Evolutionary conservation across 1,139 yeast genomes (phyloP).

Genomic region (Hemisphaericaspora xylanilytica): DNA sequence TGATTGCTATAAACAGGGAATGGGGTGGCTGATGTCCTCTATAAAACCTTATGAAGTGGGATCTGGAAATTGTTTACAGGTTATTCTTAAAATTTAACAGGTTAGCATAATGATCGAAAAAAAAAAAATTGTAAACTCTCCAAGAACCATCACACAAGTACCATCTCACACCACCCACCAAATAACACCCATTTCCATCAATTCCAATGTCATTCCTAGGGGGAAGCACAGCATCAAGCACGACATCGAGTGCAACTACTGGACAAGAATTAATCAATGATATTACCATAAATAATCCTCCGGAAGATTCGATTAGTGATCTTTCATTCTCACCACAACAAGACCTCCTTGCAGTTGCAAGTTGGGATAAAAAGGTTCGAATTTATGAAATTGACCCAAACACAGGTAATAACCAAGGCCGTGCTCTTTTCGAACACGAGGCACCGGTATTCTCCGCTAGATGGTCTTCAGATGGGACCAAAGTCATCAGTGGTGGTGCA

Average conservation of each 20-base stretch:
- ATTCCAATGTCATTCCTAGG: constrained; percentile 29
- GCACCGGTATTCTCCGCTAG: constrained; percentile 82
- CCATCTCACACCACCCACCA: neutral
- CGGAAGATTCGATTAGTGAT: constrained; percentile 90
- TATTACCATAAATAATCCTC: constrained; percentile 75
- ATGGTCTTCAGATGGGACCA: constrained; percentile 85
- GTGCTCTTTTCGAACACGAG: constrained; percentile 87
- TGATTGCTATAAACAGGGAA: neutral
- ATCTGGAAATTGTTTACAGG: neutral
- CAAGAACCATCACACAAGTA: neutral
- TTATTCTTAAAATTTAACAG: neutral
- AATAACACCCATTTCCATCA: neutral
- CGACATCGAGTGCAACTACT: constrained; percentile 42
- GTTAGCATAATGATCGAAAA: neutral
- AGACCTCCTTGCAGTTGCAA: constrained; percentile 74
- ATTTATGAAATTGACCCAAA: constrained; percentile 80
- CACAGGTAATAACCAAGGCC: constrained; percentile 72
- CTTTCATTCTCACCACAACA: constrained; percentile 90
- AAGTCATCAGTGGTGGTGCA: constrained; percentile 88
- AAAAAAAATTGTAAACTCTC: neutral
- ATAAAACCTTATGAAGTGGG: neutral
- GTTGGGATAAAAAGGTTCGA: constrained; percentile 96
- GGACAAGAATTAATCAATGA: constrained; percentile 75
- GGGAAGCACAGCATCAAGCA: constrained; percentile 16
- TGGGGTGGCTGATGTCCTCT: neutral